Evolutionary conservation across 1,284 basidiomycete species (phyloP), one percentile per base, ranked within the genome.

Genomic region (Porogramme epimiltina): DNA sequence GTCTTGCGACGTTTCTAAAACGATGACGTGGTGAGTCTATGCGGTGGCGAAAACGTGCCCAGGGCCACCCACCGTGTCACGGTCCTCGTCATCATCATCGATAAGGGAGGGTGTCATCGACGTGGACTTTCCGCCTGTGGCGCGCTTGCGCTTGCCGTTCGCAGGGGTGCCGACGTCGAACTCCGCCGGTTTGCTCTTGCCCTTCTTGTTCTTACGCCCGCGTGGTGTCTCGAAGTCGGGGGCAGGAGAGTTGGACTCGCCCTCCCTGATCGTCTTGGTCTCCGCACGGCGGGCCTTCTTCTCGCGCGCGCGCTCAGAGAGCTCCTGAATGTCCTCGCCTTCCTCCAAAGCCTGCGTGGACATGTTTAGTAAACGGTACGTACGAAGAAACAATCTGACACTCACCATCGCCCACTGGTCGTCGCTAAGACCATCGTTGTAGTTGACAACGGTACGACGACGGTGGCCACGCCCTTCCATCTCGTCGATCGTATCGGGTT

Each of bases 361-460:
- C n/a, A n/a, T n/a, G n/a, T n/a, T n/a, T 15, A 19, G 28, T 37
- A 16, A 25, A 8, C 10, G 15, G 15, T 28, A n/a, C 18, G 16
- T 2, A 37, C 4, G 11, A 23, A 31, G 22, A 48, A 20, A 26
- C 20, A n/a, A 38, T 23, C 38, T 45, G 37, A 44, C 24, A 64
- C 77, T 56, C 65, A 87, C 86, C 78, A 91, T 82, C 33, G 91
- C 84, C 89, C 92, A 98, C 62, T 96, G 90, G 66, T 98, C 95
- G 64, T 98, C 95, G 48, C 87, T 90, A 46, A 98, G 78, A 18
- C 95, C 95, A 67, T 98, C 96, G 58, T 92, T 95, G 70, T 99
- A 99, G 66, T 87, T 90, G 50, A 99, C 93, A 26, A 89, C 81
- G 50, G 84, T 89, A 60, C 92, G 82, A 52, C 85, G 84, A 52